Conservation (phyloP, 179 eudicot species). For the Beta macrorhiza region DNA sequence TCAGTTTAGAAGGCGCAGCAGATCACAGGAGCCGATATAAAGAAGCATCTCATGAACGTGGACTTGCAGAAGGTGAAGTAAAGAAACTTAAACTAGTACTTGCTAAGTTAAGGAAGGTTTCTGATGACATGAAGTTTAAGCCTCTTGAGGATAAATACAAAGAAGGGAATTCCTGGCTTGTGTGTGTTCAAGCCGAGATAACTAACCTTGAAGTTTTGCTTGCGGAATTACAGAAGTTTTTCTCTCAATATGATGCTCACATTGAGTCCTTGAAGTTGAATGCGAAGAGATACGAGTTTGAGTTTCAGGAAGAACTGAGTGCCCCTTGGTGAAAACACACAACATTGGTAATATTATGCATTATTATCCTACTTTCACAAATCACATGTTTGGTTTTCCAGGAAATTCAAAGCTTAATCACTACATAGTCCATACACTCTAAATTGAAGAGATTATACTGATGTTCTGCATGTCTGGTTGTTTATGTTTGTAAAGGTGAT, state of each 20-base stretch:
- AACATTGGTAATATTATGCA: background rate
- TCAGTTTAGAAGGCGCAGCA: slow-evolving; percentile 19
- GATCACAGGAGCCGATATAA: background rate
- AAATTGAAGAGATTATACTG: background rate
- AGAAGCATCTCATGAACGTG: slow-evolving; percentile 25
- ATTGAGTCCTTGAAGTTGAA: slow-evolving; percentile 19
- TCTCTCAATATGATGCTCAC: slow-evolving; percentile 16
- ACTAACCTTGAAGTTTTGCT: slow-evolving; percentile 20
- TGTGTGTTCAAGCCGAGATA: slow-evolving; percentile 14
- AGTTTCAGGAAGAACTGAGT: slow-evolving; percentile 17
- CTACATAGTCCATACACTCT: no score
- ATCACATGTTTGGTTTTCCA: no score
- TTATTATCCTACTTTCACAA: no score
- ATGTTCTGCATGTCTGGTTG: background rate
- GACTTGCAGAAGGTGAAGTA: slow-evolving; percentile 13
- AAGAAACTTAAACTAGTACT: slow-evolving; percentile 22
- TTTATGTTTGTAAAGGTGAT: background rate
- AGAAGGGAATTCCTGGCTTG: background rate
- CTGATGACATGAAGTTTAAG: background rate
- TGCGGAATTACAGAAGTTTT: slow-evolving; percentile 18
- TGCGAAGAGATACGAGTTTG: slow-evolving; percentile 8
- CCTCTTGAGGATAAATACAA: background rate
- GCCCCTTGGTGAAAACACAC: slow-evolving; percentile 5
- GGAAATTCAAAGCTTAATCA: no score
- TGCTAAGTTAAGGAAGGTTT: background rate